Evolutionary conservation across 257 asterid species (phyloP).

Genomic region (Solanum habrochaites): DNA sequence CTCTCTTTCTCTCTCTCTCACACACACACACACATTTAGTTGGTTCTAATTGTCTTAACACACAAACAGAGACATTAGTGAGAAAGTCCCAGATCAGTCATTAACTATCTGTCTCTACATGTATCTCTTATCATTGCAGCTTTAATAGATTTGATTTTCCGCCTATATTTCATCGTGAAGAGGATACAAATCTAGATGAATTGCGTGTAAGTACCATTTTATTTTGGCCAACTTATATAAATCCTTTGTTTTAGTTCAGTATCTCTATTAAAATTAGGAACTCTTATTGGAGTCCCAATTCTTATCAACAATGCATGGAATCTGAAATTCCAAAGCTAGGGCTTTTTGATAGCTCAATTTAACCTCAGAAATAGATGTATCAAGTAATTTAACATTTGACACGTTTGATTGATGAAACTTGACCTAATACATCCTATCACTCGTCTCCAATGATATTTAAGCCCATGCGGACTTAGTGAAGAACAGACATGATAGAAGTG

Average conservation of each 20-base stretch:
- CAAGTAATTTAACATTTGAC: not conserved
- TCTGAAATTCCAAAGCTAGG: not conserved
- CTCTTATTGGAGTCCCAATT: not conserved
- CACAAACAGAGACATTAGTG: not conserved
- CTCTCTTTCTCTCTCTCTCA: not conserved
- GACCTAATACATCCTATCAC: not conserved
- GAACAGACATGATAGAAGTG: not conserved
- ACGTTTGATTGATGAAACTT: not conserved
- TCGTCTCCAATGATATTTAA: not conserved
- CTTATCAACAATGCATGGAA: not conserved
- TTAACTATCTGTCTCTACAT: not conserved
- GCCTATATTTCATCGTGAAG: conserved; percentile 92
- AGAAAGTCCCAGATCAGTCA: not conserved
- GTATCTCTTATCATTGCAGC: conserved; percentile 40
- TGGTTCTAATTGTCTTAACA: not conserved
- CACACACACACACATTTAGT: not conserved
- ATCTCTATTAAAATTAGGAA: not conserved
- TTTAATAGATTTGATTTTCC: conserved; percentile 76
- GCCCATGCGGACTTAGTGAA: not conserved
- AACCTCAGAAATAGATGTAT: not conserved
- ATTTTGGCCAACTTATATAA: not conserved
- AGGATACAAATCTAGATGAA: conserved; percentile 76
- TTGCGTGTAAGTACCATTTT: conserved; percentile 61
- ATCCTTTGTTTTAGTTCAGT: not conserved
- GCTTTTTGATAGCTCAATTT: not conserved